Evolutionary conservation across 202 grass and related monocot genomes (phyloP), one percentile per base, ranked within the genome.

Genomic region (Hordeum pubiflorum): DNA sequence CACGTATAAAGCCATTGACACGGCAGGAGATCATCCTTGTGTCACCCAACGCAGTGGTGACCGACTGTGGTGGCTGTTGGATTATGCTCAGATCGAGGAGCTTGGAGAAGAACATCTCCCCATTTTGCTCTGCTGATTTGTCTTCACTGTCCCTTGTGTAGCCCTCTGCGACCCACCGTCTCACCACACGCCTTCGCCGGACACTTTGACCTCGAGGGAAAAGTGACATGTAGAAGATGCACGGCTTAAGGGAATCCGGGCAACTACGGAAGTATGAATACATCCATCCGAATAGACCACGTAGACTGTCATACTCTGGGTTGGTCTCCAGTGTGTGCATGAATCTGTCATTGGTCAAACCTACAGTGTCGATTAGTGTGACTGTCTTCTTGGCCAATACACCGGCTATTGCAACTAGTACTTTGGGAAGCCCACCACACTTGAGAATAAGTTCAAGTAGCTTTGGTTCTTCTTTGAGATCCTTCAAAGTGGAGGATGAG

Each of bases 391-490:
- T 14, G 0, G 50, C 72, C 62, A 77, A 36, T 63, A 57, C 15
- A 6, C 36, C 12, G 13, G 83, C 83, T 18, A 85, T 13, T 34
- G 36, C 59, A 74, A 58, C 59, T 44, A 86, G 26, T 18, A 86
- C 77, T 86, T 80, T 2, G 0, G 83, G 83, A 74, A 86, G 76
- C 63, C 77, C 69, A 0, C 83, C 77, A 26, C 83, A 74, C 59
- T 79, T 85, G 5, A 10, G 20, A 44, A 67, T 67, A 34, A 58
- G 75, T 8, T 84, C 27, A 0, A 4, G 0, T 39, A 67, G 24
- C 74, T 31, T 36, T 0, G 0, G 1, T 54, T 52, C 43, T 12
- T 20, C 36, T 22, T 4, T 10, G 7, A 64, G 40, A 34, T 52
- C 0, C 3, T 6, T 66, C 18, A 34, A 17, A 37, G 61, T 0